A percentile compares a stretch with the other conserved stretches of the same genome.
Evolutionary conservation across 805 yeast species (phyloP).

Genomic region (Yamadazyma scolyti): DNA sequence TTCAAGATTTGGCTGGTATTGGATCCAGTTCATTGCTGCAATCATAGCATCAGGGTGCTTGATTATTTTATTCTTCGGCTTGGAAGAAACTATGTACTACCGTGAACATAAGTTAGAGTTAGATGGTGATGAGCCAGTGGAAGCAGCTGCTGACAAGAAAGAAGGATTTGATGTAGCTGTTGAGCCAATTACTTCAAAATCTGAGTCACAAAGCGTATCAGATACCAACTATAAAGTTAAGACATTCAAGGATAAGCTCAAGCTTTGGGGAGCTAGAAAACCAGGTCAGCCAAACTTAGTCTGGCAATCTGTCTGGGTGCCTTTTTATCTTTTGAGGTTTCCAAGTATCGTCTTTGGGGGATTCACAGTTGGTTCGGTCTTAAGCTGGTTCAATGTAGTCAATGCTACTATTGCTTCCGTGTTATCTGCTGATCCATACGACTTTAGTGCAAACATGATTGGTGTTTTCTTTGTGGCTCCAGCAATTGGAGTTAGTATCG

Average conservation of each 20-base stretch:
- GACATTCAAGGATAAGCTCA: conserved; percentile 9
- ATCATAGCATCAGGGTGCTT: conserved; percentile 23
- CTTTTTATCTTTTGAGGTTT: conserved; percentile 15
- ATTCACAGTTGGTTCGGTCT: conserved; percentile 17
- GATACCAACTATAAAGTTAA: conserved; percentile 3
- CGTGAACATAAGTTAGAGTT: conserved; percentile 9
- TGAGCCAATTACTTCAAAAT: conserved; percentile 1
- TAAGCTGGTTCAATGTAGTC: conserved; percentile 20
- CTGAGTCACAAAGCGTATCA: conserved; percentile 1
- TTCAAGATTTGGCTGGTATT: conserved; percentile 21
- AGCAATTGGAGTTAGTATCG: conserved; percentile 11
- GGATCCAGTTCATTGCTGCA: conserved; percentile 28
- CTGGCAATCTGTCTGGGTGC: conserved; percentile 13
- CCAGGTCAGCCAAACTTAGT: conserved; percentile 8
- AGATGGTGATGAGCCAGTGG: conserved; percentile 8
- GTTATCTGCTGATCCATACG: conserved; percentile 10
- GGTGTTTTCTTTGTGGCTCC: conserved; percentile 11
- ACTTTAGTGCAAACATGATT: conserved; percentile 9
- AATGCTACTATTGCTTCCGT: conserved; percentile 20
- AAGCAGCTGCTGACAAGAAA: conserved; percentile 1
- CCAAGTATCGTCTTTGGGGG: conserved; percentile 19
- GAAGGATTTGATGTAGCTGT: conserved; percentile 4
- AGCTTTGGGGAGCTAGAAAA: conserved; percentile 12
- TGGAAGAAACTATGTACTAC: conserved; percentile 31
- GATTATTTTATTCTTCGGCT: conserved; percentile 19